Conservation (phyloP, 2,329 filamentous ascomycete genomes). For the Pezicula carpinea region DNA sequence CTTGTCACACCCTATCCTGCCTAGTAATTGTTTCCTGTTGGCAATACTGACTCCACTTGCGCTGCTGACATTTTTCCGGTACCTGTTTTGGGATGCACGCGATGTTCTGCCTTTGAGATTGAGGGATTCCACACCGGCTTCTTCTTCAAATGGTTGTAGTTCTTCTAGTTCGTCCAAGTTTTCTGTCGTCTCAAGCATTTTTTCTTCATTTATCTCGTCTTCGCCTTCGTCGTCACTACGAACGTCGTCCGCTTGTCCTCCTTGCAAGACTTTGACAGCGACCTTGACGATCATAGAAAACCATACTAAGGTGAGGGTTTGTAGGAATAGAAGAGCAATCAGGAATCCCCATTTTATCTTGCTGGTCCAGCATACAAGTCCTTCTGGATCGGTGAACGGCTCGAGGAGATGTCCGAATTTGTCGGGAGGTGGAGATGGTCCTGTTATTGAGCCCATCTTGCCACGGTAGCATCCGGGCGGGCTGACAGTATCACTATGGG, state of each 20-base stretch:
- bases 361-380: conserved; percentile 72
- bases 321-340: conserved; percentile 66
- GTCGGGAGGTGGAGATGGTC: conserved; percentile 37
- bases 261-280: conserved; percentile 70
- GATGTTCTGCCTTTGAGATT: no score
- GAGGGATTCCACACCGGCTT: no score
- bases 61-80: no score
- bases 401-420: conserved; percentile 59
- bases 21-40: no score
- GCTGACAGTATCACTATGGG: conserved; percentile 37
- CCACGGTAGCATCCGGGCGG: conserved; percentile 65
- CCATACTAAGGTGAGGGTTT: conserved; percentile 76
- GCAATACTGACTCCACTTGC: no score
- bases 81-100: no score
- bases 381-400: conserved; percentile 64
- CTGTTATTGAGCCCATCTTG: conserved; percentile 46
- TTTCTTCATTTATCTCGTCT: conserved; percentile 32
- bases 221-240: conserved; percentile 79
- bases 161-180: conserved; percentile 22
- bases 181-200: conserved; percentile 31
- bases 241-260: conserved; percentile 72
- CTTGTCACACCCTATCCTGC: no score
- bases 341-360: conserved; percentile 72
- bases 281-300: conserved; percentile 81
- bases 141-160: no score